Conservation (phyloP, 2,329 filamentous ascomycete species). For the Lasiodiplodia theobromae region DNA sequence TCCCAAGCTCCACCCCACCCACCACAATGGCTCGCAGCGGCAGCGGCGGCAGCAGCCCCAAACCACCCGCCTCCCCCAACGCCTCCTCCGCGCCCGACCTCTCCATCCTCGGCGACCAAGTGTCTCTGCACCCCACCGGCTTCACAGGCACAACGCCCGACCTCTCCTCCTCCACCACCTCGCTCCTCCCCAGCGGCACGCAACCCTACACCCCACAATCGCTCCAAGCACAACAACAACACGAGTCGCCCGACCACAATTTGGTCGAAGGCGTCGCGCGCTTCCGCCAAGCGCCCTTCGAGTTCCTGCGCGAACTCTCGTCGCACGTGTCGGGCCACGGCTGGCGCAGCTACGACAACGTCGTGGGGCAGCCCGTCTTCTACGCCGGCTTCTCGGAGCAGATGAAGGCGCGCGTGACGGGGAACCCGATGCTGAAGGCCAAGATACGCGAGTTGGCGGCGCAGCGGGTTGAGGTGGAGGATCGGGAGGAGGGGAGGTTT, state of each 20-base stretch:
- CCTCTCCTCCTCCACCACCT: not conserved
- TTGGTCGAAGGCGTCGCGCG: constrained; percentile 85
- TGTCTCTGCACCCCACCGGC: constrained; percentile 54
- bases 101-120: constrained; percentile 53
- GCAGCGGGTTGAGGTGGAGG: constrained; percentile 76
- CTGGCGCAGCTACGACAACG: constrained; percentile 92
- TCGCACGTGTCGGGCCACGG: constrained; percentile 91
- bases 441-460: constrained; percentile 81
- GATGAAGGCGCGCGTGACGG: constrained; percentile 81
- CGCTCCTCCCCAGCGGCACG: too few relatives aligned
- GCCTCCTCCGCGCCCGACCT: constrained; percentile 51
- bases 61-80: not conserved
- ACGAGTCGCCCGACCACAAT: constrained; percentile 63
- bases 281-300: constrained; percentile 75
- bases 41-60: constrained; percentile 1
- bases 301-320: constrained; percentile 92
- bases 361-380: constrained; percentile 91
- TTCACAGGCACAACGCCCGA: constrained; percentile 35
- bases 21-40: constrained; percentile 12
- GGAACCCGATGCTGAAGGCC: constrained; percentile 74
- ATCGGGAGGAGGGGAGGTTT: constrained; percentile 68
- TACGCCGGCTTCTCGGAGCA: constrained; percentile 91
- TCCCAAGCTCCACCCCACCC: not conserved
- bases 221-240: constrained; percentile 34
- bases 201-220: too few relatives aligned